Evolutionary conservation across 805 yeast genomes (phyloP).

Genomic region (Brettanomyces nanus): DNA sequence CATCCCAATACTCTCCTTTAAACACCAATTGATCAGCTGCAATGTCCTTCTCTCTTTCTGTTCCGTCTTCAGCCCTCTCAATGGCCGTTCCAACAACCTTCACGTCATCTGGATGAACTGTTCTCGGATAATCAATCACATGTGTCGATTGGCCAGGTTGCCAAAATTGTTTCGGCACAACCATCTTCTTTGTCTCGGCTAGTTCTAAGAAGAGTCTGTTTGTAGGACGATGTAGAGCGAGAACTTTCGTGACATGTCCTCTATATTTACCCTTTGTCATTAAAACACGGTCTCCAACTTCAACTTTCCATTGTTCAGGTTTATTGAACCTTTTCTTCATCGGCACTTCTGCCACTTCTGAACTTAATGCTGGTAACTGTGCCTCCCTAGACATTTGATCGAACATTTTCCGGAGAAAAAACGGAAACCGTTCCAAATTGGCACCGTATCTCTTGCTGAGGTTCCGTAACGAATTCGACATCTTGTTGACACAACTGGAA

Average conservation of each 20-base stretch:
- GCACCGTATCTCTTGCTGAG: conserved; percentile 25
- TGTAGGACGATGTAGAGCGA: conserved; percentile 47
- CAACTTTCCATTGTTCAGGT: conserved; percentile 49
- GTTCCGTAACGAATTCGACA: conserved; percentile 9
- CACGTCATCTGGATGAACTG: conserved; percentile 51
- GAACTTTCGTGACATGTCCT: conserved; percentile 68
- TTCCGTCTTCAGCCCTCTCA: conserved; percentile 46
- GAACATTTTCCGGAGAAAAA: conserved; percentile 20
- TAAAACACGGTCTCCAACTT: conserved; percentile 73
- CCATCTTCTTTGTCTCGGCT: conserved; percentile 52
- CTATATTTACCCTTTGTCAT: conserved; percentile 59
- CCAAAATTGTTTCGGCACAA: conserved; percentile 72
- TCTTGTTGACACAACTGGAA: neutral
- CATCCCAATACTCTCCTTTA: conserved; percentile 66
- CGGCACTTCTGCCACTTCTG: conserved; percentile 22
- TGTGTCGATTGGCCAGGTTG: conserved; percentile 63
- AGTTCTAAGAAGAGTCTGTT: conserved; percentile 63
- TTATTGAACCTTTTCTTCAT: conserved; percentile 29
- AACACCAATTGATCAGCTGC: conserved; percentile 71
- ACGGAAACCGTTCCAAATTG: conserved; percentile 24
- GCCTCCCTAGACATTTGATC: conserved; percentile 21
- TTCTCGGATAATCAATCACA: conserved; percentile 59
- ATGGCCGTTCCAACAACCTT: conserved; percentile 72
- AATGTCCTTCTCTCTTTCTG: conserved; percentile 44
- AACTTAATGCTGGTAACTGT: conserved; percentile 26